A percentile compares a stretch with the other conserved stretches of the same genome.
Conservation (phyloP, 106 monocot species). For the Triglochin maritima region DNA sequence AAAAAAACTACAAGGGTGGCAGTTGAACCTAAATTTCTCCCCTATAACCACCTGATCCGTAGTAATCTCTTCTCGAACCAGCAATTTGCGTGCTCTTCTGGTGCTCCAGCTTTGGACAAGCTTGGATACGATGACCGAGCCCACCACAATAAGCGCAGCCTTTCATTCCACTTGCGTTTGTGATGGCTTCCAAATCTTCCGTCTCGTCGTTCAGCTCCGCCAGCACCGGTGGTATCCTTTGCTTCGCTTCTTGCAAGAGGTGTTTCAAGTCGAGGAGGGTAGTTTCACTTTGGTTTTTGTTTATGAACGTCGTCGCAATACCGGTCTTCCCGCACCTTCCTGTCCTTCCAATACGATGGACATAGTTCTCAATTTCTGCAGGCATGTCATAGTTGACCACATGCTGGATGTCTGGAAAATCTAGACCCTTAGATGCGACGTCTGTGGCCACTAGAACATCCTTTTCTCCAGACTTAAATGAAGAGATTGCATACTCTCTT, state of each 20-base stretch:
- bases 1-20: no score
- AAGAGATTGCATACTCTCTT: slow-evolving; percentile 68
- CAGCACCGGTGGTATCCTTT: slow-evolving; percentile 87
- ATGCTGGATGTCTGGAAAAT: slow-evolving; percentile 92
- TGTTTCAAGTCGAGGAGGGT: slow-evolving; percentile 89
- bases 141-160: slow-evolving; percentile 96
- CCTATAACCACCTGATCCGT: slow-evolving; percentile 77
- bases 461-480: slow-evolving; percentile 74
- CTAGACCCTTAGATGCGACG: slow-evolving; percentile 91
- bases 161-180: slow-evolving; percentile 71
- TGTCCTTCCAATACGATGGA: slow-evolving; percentile 82
- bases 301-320: slow-evolving; percentile 91
- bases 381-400: slow-evolving; percentile 98
- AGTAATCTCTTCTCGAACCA: slow-evolving; percentile 81
- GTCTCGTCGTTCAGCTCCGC: slow-evolving; percentile 80
- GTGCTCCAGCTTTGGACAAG: slow-evolving; percentile 90
- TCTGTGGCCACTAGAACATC: slow-evolving; percentile 96
- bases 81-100: slow-evolving; percentile 85
- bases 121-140: slow-evolving; percentile 69
- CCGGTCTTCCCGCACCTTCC: slow-evolving; percentile 92
- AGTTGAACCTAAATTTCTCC: slow-evolving; percentile 39
- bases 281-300: slow-evolving; percentile 97
- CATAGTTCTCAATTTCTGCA: slow-evolving; percentile 94
- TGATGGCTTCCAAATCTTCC: slow-evolving; percentile 63
- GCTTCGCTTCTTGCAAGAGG: slow-evolving; percentile 83